These are phyloP conservation scores for Fraxinus nigra DNA, from an alignment of 305 asterid genomes.

Conservation along the genomic window DNA sequence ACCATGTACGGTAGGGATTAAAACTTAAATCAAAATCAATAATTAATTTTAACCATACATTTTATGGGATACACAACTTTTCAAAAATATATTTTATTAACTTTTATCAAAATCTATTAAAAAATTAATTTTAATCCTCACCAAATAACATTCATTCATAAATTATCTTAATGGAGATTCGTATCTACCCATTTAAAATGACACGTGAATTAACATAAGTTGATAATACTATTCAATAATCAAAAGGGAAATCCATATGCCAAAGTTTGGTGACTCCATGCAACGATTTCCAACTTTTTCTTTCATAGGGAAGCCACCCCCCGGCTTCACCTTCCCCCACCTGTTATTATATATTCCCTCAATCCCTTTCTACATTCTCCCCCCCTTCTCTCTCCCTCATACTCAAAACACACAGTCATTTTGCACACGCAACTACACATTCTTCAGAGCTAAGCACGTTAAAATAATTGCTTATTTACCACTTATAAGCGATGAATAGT, in stretches of 20 bases:
- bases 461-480: neutral
- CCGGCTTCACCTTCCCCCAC: slow-evolving; percentile 28
- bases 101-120: no score
- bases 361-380: slow-evolving; percentile 22
- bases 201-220: no score
- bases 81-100: no score
- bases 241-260: slow-evolving; percentile 15
- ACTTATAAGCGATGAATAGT: slow-evolving; percentile 26
- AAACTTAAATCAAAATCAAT: no score
- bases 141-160: neutral
- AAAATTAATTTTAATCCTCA: no score
- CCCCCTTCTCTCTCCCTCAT: slow-evolving; percentile 23
- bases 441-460: slow-evolving; percentile 34
- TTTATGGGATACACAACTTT: no score
- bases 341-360: slow-evolving; percentile 29
- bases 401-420: neutral
- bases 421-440: neutral
- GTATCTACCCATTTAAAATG: no score
- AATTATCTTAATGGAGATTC: neutral
- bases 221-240: neutral
- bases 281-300: slow-evolving; percentile 40
- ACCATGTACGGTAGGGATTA: no score
- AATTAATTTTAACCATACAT: no score
- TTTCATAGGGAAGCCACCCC: slow-evolving; percentile 35
- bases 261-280: slow-evolving; percentile 25